Evolutionary conservation across 352 stramenopile species (phyloP), one percentile per base, ranked within the genome.

Genomic region (Hyaloperonospora brassicae): DNA sequence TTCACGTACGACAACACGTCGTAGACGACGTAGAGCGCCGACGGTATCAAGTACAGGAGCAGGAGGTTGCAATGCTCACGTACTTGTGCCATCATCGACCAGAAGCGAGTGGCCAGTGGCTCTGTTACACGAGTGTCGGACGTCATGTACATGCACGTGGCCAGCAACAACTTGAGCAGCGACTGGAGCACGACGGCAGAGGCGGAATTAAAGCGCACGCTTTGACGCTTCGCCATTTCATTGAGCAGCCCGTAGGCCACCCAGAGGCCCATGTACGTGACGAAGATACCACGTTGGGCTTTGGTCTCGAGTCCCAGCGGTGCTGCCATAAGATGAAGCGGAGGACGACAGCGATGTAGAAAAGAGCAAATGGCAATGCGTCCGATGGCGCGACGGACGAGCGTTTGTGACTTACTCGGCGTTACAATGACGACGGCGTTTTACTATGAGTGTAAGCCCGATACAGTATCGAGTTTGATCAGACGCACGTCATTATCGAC

Each of bases 1-100:
- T 91, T 91, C n/a, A 89, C 70, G 62, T 91, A 89, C 38, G 81
- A 86, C 45, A 91, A 61, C 40, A 89, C 78, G 53, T 91, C 81
- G 63, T 91, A 89, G 43, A 89, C 62, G 17, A 86, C 81, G 70
- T 91, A 91, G 22, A 91, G 66, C 0, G 76, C 77, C 17, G 79
- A 78, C 0, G 81, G 81, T 35, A 91, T 79, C 46, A 89, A 70
- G 71, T 91, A 91, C 21, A 76, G 72, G 56, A 83, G 51, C 17
- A 89, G 54, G 12, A 91, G 64, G 38, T 31, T 41, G 31, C 66
- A 64, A 50, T 91, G 66, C 44, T 72, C 54, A 9, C 36, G 27
- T 12, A 71, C 68, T 52, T 87, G 71, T 1, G 30, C 49, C 23
- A 65, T 7, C 38, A 89, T 64, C 38, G 68, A 62, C 5, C 47